Conservation (phyloP, 208 protist genomes). For the Acanthamoeba culbertsoni region DNA sequence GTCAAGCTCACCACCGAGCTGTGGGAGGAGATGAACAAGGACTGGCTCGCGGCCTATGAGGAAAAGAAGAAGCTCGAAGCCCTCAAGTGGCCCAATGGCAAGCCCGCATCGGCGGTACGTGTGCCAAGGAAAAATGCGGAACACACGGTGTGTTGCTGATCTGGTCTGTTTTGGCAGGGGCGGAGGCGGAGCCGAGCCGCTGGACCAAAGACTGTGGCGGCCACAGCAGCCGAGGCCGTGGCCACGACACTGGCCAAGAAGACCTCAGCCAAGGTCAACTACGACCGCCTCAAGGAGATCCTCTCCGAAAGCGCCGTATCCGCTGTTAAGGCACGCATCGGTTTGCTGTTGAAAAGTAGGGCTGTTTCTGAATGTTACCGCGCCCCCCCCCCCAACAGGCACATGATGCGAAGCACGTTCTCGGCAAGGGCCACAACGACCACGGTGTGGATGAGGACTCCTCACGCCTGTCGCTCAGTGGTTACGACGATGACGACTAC, state of each 20-base stretch:
- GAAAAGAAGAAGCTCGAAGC: conserved; percentile 56
- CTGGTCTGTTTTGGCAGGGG: neutral
- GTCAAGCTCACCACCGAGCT: conserved; percentile 51
- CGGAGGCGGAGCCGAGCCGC: neutral
- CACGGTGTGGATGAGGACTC: neutral
- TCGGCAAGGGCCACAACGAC: neutral
- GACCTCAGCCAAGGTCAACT: conserved; percentile 67
- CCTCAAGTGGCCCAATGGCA: conserved; percentile 41
- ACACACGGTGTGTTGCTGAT: too few relatives aligned
- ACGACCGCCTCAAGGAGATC: conserved; percentile 59
- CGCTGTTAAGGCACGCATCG: neutral
- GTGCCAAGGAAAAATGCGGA: too few relatives aligned
- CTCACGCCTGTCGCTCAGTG: neutral
- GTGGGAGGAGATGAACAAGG: conserved; percentile 64
- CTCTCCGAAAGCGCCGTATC: neutral
- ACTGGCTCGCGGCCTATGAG: conserved; percentile 44
- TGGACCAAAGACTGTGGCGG: neutral
- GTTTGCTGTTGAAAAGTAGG: neutral
- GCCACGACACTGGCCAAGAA: conserved; percentile 41
- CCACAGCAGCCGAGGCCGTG: conserved; percentile 51
- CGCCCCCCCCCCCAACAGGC: neutral
- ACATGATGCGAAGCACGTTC: neutral
- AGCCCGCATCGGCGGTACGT: neutral
- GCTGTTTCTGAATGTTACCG: neutral
- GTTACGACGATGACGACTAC: conserved; percentile 33